phyloP scores from a whole-genome alignment of 2,329 filamentous ascomycete genomes.

The Talaromyces sp. region DNA sequence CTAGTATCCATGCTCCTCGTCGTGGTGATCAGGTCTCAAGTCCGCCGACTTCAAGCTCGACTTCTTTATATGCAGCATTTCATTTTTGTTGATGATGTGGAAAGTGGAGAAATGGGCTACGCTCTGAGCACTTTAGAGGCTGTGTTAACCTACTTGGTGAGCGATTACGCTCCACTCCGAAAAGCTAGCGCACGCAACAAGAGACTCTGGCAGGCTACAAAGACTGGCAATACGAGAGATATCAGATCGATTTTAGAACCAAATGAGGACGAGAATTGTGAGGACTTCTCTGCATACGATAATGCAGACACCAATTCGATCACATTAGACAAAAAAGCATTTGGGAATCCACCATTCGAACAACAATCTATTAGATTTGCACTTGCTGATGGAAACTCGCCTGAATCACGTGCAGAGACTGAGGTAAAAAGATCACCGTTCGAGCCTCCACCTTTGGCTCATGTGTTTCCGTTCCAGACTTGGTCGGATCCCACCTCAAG shows the following conservation, averaged over 20 bases:
- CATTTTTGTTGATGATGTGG: slow-evolving; percentile 96
- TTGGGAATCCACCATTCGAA: slow-evolving; percentile 19
- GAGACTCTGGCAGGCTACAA: slow-evolving; percentile 80
- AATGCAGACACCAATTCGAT: slow-evolving; percentile 41
- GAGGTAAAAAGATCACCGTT: slow-evolving; percentile 20
- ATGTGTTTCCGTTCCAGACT: slow-evolving; percentile 88
- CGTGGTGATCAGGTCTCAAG: slow-evolving; percentile 86
- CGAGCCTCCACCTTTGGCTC: slow-evolving; percentile 54
- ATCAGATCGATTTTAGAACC: slow-evolving; percentile 79
- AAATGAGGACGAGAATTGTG: slow-evolving; percentile 49
- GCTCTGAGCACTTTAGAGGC: slow-evolving; percentile 94
- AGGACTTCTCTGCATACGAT: slow-evolving; percentile 40
- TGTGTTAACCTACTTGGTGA: slow-evolving; percentile 79
- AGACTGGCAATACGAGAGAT: slow-evolving; percentile 69
- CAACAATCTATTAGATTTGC: slow-evolving; percentile 24
- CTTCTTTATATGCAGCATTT: slow-evolving; percentile 95
- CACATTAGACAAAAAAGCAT: slow-evolving; percentile 23
- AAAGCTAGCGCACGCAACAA: slow-evolving; percentile 83
- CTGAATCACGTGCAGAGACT: slow-evolving; percentile 22
- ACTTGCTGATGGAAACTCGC: slow-evolving; percentile 24
- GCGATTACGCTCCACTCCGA: slow-evolving; percentile 75
- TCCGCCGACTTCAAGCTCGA: slow-evolving; percentile 81
- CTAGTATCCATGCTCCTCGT: slow-evolving; percentile 86
- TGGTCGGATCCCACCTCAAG: slow-evolving; percentile 47
- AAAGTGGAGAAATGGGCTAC: slow-evolving; percentile 93